These are phyloP conservation scores for Paecilomyces formosus DNA, from an alignment of 2,329 filamentous ascomycete species.

Conservation along the genomic window DNA sequence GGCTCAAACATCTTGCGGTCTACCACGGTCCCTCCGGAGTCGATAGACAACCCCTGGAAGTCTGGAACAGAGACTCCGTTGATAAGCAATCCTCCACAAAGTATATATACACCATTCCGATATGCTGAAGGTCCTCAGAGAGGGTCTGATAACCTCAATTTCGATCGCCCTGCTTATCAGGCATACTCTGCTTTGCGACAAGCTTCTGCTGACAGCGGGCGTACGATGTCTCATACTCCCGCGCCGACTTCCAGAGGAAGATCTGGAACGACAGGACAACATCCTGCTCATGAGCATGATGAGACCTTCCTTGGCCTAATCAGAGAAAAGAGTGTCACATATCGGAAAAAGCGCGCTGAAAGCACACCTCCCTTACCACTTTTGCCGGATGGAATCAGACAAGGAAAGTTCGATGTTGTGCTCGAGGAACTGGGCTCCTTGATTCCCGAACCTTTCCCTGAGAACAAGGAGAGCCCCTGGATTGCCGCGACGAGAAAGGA, in stretches of 20 bases:
- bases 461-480: conserved; percentile 25
- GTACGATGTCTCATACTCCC: conserved; percentile 32
- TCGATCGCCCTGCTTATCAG: conserved; percentile 37
- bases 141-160: conserved; percentile 29
- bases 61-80: conserved; percentile 20
- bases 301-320: conserved; percentile 43
- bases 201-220: conserved; percentile 36
- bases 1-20: conserved; percentile 9
- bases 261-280: conserved; percentile 11
- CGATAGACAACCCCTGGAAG: conserved; percentile 12
- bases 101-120: conserved; percentile 39
- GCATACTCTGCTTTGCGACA: conserved; percentile 42
- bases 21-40: conserved; percentile 18
- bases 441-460: conserved; percentile 24
- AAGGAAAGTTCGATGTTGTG: conserved; percentile 16
- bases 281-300: conserved; percentile 23
- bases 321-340: conserved; percentile 38
- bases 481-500: conserved; percentile 24
- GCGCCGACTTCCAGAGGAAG: conserved; percentile 9
- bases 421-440: conserved; percentile 29
- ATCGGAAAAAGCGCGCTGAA: conserved; percentile 20
- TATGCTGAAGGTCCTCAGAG: conserved; percentile 37
- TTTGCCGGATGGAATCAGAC: conserved; percentile 24
- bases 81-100: conserved; percentile 29
- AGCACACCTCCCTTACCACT: conserved; percentile 18